Conservation (phyloP, 2,329 filamentous ascomycete genomes). For the Cladosporium phlei region DNA sequence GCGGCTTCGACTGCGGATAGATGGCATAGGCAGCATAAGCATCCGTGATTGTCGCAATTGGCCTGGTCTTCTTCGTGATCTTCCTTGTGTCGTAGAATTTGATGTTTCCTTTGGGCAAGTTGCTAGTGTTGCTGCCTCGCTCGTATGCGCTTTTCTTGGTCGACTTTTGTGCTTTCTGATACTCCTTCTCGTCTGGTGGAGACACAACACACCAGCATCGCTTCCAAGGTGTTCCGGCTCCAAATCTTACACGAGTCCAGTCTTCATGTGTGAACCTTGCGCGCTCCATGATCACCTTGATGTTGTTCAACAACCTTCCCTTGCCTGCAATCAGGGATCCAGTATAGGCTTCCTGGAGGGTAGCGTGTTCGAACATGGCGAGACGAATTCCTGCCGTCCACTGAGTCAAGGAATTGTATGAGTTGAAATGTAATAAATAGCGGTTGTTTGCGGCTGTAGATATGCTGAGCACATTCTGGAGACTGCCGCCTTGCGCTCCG, state of each 20-base stretch:
- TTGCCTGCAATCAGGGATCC: conserved; percentile 93
- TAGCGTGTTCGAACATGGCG: conserved; percentile 89
- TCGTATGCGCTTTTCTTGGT: conserved; percentile 83
- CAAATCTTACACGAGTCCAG: conserved; percentile 93
- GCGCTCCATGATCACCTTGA: conserved; percentile 80
- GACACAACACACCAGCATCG: conserved; percentile 94
- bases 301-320: conserved; percentile 83
- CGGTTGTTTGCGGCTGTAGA: conserved; percentile 94
- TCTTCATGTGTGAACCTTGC: conserved; percentile 74
- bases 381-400: conserved; percentile 95
- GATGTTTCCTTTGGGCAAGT: conserved; percentile 76
- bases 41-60: conserved; percentile 86
- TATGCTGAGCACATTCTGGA: conserved; percentile 92
- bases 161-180: conserved; percentile 75
- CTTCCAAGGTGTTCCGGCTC: conserved; percentile 91
- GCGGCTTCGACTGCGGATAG: conserved; percentile 87
- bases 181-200: conserved; percentile 90
- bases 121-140: conserved; percentile 53
- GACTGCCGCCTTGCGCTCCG: conserved; percentile 67
- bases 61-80: conserved; percentile 83
- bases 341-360: conserved; percentile 92
- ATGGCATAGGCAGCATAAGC: conserved; percentile 92
- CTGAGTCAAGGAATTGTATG: conserved; percentile 83
- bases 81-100: conserved; percentile 91
- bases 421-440: conserved; percentile 94